These are phyloP conservation scores for Lobosporangium transversale DNA, from an alignment of 192 early-diverging fungal species.

Conservation along the genomic window DNA sequence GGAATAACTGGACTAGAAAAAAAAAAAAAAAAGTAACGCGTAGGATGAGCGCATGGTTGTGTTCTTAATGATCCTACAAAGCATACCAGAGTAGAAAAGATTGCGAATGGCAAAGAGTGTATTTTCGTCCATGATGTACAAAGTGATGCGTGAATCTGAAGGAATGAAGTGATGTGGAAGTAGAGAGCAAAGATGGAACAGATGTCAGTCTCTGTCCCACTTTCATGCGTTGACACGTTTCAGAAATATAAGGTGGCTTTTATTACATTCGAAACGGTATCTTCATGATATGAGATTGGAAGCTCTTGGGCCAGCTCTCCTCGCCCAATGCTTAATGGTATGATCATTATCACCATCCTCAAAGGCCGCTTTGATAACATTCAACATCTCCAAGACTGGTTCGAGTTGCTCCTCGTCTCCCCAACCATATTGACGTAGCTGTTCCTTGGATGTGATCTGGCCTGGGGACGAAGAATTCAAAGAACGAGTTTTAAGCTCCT, in stretches of 20 bases:
- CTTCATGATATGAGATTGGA: no score
- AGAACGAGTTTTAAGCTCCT: conserved; percentile 10
- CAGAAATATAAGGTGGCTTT: no score
- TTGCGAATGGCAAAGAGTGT: conserved; percentile 76
- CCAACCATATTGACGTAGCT: conserved; percentile 25
- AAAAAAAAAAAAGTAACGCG: conserved; percentile 2
- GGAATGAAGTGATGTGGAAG: background rate
- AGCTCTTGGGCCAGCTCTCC: no score
- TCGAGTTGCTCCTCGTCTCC: conserved; percentile 31
- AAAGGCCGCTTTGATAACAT: conserved; percentile 13
- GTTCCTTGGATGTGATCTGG: background rate
- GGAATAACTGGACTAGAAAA: background rate
- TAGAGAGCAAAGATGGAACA: background rate
- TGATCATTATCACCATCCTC: conserved; percentile 6
- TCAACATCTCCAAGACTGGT: conserved; percentile 32
- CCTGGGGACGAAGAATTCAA: background rate
- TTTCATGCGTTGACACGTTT: no score
- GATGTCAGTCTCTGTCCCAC: no score
- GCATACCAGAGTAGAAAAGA: conserved; percentile 69
- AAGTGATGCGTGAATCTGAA: conserved; percentile 1
- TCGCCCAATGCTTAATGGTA: conserved; percentile 20
- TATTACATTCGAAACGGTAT: no score
- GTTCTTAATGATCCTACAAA: no score
- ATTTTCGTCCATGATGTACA: conserved; percentile 57
- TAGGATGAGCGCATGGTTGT: no score